phyloP scores from a whole-genome alignment of 2,329 filamentous ascomycete genomes.

The Penicillium sclerotiorum region DNA sequence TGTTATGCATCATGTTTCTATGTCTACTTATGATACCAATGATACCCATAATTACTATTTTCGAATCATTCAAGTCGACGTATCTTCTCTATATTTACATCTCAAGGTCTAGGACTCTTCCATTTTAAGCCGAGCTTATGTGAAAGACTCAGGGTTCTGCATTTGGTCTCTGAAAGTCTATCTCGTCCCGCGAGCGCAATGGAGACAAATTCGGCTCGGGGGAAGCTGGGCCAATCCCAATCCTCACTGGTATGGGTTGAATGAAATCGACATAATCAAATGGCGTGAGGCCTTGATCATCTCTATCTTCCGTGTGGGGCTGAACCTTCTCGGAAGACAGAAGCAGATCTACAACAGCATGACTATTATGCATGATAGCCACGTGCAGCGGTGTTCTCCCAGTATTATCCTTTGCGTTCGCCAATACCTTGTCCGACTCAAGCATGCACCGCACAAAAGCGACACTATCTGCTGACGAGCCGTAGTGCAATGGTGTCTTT shows the following conservation, averaged over 20 bases:
- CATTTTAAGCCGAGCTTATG: too few species aligned
- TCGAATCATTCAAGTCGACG: too few species aligned
- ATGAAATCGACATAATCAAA: background rate
- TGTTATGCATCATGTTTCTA: too few species aligned
- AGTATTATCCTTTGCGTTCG: background rate
- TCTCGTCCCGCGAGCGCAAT: too few species aligned
- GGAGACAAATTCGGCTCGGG: too few species aligned
- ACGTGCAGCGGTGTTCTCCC: conserved; percentile 1
- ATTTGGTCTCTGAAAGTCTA: too few species aligned
- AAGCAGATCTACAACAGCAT: background rate
- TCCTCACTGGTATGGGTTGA: background rate
- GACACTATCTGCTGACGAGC: background rate
- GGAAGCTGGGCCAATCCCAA: too few species aligned
- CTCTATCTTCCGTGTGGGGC: background rate
- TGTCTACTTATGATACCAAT: too few species aligned
- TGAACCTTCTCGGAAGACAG: background rate
- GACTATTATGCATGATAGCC: conserved; percentile 1
- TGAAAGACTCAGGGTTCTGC: too few species aligned
- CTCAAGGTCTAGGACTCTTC: too few species aligned
- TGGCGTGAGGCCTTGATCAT: background rate
- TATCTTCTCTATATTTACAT: too few species aligned
- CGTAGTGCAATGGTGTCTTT: conserved; percentile 1
- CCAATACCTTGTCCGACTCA: background rate
- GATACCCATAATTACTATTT: too few species aligned
- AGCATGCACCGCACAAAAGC: background rate